A percentile compares a stretch with the other conserved stretches of the same genome.
These are phyloP conservation scores for Fusarium chaquense DNA, from an alignment of 2,329 filamentous ascomycete genomes.

Conservation along the genomic window DNA sequence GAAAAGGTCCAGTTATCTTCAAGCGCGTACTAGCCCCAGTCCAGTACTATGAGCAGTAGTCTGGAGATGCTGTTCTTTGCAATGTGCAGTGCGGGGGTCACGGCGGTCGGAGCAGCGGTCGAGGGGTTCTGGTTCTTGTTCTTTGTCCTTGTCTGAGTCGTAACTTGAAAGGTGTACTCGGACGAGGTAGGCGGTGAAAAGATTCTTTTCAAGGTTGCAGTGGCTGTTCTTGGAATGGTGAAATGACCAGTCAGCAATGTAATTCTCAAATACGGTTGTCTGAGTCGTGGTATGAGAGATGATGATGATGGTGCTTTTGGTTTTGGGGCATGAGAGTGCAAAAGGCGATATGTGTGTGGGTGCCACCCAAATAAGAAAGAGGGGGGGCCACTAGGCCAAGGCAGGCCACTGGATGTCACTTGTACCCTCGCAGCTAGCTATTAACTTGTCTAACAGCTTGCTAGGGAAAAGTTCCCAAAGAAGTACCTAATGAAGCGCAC, in stretches of 20 bases:
- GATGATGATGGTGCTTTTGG: constrained; percentile 32
- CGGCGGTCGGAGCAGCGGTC: constrained; percentile 28
- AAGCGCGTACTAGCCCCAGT: constrained; percentile 37
- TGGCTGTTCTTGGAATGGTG: constrained; percentile 49
- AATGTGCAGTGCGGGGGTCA: constrained; percentile 28
- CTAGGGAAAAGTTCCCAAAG: neutral
- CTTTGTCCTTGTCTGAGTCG: constrained; percentile 28
- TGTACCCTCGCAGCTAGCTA: constrained; percentile 27
- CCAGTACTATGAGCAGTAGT: constrained; percentile 38
- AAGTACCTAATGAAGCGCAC: constrained; percentile 9
- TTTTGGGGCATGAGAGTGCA: constrained; percentile 27
- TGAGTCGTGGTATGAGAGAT: constrained; percentile 39
- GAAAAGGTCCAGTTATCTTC: constrained; percentile 39
- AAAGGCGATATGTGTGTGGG: constrained; percentile 33
- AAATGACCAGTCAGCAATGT: constrained; percentile 46
- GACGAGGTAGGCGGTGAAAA: constrained; percentile 42
- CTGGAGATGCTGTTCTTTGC: constrained; percentile 33
- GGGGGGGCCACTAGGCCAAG: neutral
- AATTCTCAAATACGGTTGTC: constrained; percentile 36
- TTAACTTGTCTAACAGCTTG: neutral
- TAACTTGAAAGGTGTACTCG: constrained; percentile 22
- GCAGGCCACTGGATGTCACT: constrained; percentile 21
- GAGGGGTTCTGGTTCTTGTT: constrained; percentile 25
- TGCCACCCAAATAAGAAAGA: constrained; percentile 29
- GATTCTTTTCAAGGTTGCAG: constrained; percentile 39